phyloP scores from a whole-genome alignment of 1,284 basidiomycete genomes.

The Apiotrichum laibachii region DNA sequence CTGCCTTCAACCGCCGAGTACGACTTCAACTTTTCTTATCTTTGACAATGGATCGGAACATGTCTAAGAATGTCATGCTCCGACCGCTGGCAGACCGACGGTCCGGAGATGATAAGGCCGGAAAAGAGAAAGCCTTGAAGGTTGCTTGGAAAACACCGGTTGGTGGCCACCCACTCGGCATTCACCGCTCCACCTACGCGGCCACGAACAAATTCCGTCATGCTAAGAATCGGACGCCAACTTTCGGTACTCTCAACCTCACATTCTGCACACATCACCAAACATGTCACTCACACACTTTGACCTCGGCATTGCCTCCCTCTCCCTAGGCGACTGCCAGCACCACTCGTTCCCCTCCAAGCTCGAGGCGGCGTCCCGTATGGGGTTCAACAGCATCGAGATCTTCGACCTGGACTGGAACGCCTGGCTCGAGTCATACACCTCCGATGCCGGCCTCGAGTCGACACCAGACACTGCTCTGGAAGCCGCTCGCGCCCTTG shows the following conservation, averaged over 20 bases:
- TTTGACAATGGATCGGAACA: too few relatives aligned
- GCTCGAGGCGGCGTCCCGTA: not conserved
- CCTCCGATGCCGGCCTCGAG: not conserved
- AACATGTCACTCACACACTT: not conserved
- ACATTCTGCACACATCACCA: not conserved
- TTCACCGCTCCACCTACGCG: too few relatives aligned
- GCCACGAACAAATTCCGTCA: too few relatives aligned
- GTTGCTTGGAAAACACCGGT: too few relatives aligned
- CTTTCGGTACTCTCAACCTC: not conserved
- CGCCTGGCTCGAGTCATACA: conserved; percentile 1
- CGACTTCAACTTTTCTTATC: too few relatives aligned
- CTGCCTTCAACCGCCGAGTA: too few relatives aligned
- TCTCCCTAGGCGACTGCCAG: conserved; percentile 7
- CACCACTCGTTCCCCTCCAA: conserved; percentile 7
- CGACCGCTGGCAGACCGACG: too few relatives aligned
- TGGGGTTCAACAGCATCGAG: conserved; percentile 6
- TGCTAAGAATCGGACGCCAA: too few relatives aligned
- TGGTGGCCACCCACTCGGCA: too few relatives aligned
- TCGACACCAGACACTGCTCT: not conserved
- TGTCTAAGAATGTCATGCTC: too few relatives aligned
- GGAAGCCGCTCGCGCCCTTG: not conserved
- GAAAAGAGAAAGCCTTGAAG: too few relatives aligned
- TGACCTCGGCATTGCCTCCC: conserved; percentile 11
- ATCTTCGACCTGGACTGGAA: conserved; percentile 12
- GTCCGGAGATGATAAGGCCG: too few relatives aligned